Base-by-base conservation (phyloP, 305 asterid species). In the Fraxinus nigra region DNA sequence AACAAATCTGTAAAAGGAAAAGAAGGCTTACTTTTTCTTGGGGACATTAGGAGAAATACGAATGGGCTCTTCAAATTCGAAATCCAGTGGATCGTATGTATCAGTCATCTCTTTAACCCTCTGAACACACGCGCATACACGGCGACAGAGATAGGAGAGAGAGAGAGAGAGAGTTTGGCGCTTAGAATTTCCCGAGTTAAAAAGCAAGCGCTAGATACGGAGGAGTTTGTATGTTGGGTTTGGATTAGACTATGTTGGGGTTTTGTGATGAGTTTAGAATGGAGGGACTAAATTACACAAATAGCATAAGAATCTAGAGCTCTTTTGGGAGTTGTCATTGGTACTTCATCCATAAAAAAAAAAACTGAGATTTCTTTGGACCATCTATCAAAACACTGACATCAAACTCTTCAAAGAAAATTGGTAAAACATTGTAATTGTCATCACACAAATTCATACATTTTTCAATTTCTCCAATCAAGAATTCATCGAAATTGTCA, bases 51-150 rank as follows among this genome's bases (percentile, higher is more conserved):
- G 88, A 78, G 92, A 67, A 81, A 83, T 32, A 20, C 1, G 74
- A 30, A 84, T 14, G 34, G 93, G 90, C 22, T 89, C 95, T 84
- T 95, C 99, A n/a, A 90, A 85, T 75, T 95, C 99, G 85, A 92
- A 92, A 80, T 92, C 98, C 78, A 92, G 63, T 6, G 90, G 88
- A 35, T 88, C 97, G 80, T 80, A 88, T 11, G 79, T 76, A 70
- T 72, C 86, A 32, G 85, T 72, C 97, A 89, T 93, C 78, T 77
- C 77, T 77, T 22, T 22, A 67, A 67, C 74, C 35, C 3, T 67
- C 74, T 67, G 38, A 48, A 48, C 74, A 5, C 73, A 1, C n/a
- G 4, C n/a, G 30, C 34, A 18, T 6, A 22, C 13, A 6, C 13
- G 10, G 69, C 0, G 72, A 9, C 1, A 3, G 69, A 9, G 18